These are phyloP conservation scores for Paralagenidium karlingii DNA, from an alignment of 352 stramenopile species.

Conservation along the genomic window DNA sequence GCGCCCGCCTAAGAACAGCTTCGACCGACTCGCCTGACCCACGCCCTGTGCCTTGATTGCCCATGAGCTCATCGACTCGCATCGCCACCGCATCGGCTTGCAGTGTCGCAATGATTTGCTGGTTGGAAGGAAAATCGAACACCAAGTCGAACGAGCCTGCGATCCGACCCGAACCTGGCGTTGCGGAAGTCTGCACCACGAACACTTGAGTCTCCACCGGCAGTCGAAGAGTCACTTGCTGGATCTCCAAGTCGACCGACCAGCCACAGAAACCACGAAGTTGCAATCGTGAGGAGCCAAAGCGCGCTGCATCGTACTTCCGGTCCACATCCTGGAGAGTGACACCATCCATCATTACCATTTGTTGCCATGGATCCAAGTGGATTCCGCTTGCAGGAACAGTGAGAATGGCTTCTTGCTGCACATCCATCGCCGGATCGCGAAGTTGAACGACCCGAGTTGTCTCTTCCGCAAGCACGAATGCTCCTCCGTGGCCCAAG, in stretches of 20 bases:
- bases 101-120: neutral
- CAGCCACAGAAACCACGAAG: too few relatives aligned
- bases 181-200: neutral
- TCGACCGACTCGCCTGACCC: neutral
- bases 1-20: too few relatives aligned
- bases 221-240: neutral
- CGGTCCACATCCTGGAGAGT: neutral
- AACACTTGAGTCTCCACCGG: neutral
- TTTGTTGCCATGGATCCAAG: neutral
- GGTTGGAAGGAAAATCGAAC: neutral
- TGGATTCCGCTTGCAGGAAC: neutral
- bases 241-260: neutral
- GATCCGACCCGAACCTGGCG: neutral
- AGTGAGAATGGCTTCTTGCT: too few relatives aligned
- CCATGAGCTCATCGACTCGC: neutral
- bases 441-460: neutral
- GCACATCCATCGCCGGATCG: too few relatives aligned
- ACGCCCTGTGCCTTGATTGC: neutral
- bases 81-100: neutral
- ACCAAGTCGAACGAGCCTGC: neutral
- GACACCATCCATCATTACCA: neutral
- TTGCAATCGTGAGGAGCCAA: too few relatives aligned
- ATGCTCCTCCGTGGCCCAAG: neutral
- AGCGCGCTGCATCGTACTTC: too few relatives aligned
- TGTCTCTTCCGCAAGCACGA: neutral